Percentiles rank a stretch among this genome's conserved stretches.
phyloP scores from a whole-genome alignment of 164 flowering plant species.

The Berberis thunbergii region DNA sequence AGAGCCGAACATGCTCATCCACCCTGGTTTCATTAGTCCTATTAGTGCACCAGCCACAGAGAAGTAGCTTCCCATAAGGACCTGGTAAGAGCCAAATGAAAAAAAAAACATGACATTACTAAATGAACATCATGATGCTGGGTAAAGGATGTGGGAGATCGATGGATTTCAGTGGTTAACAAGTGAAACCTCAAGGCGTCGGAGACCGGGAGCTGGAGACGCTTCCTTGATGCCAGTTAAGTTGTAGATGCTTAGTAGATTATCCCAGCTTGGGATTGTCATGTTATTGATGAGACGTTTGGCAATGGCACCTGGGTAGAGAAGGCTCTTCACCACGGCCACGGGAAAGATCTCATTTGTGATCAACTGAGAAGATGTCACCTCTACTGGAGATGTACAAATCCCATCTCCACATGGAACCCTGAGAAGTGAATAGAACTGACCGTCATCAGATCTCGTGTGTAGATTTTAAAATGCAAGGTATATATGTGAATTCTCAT shows the following conservation, averaged over 20 bases:
- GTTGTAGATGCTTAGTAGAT: conserved; percentile 57
- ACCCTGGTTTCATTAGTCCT: conserved; percentile 69
- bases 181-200: conserved; percentile 68
- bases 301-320: conserved; percentile 73
- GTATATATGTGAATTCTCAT: not conserved
- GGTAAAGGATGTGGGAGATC: not conserved
- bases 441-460: not conserved
- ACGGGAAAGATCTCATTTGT: conserved; percentile 72
- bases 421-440: conserved; percentile 26
- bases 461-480: not conserved
- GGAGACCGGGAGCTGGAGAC: conserved; percentile 62
- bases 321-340: conserved; percentile 55
- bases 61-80: conserved; percentile 95
- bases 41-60: conserved; percentile 78
- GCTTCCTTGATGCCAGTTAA: conserved; percentile 64
- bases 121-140: not conserved
- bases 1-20: conserved; percentile 95
- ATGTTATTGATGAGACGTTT: conserved; percentile 41
- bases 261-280: conserved; percentile 71
- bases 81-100: conserved; percentile 31
- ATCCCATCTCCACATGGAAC: conserved; percentile 73
- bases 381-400: conserved; percentile 65
- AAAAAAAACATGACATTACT: not conserved
- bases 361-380: conserved; percentile 75
- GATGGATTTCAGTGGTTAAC: not conserved